A percentile compares a stretch with the other conserved stretches of the same genome.
Conservation (phyloP, 176 grass and related monocot species). For the Rhynchospora tenuis region DNA sequence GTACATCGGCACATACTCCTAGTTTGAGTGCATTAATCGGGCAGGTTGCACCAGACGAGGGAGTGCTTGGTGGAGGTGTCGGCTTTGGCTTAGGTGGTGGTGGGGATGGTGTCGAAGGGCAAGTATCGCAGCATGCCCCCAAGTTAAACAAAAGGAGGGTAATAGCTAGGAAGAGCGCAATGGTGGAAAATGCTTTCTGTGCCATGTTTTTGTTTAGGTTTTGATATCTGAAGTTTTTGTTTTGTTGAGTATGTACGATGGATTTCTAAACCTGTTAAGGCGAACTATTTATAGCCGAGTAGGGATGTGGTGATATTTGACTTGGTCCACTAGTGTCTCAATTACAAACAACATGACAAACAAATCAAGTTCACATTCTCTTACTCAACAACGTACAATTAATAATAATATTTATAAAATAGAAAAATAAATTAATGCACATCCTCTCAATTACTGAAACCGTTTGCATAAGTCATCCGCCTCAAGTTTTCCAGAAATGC, state of each 20-base stretch:
- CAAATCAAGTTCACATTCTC: constrained; percentile 5
- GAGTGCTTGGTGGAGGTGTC: neutral
- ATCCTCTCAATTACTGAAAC: too few species aligned
- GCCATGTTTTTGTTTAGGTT: constrained; percentile 19
- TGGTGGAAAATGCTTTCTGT: neutral
- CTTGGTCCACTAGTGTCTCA: neutral
- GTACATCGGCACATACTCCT: constrained; percentile 38
- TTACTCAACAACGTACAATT: neutral
- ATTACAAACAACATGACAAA: neutral
- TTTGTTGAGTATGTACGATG: neutral
- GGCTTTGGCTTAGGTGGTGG: neutral
- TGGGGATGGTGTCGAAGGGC: neutral
- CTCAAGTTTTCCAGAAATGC: too few species aligned
- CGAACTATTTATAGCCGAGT: neutral
- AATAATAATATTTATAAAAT: too few species aligned
- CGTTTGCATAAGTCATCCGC: too few species aligned
- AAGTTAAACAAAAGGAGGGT: constrained; percentile 23
- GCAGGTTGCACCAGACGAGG: constrained; percentile 24
- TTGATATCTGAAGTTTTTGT: neutral
- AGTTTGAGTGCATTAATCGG: constrained; percentile 45
- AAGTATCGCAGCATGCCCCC: constrained; percentile 11
- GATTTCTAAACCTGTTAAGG: neutral
- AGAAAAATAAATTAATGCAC: too few species aligned
- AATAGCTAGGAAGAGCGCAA: constrained; percentile 20
- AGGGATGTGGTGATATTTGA: neutral